These are phyloP conservation scores for Trichodelitschia bisporula DNA, from an alignment of 495 filamentous ascomycete genomes.

Conservation along the genomic window DNA sequence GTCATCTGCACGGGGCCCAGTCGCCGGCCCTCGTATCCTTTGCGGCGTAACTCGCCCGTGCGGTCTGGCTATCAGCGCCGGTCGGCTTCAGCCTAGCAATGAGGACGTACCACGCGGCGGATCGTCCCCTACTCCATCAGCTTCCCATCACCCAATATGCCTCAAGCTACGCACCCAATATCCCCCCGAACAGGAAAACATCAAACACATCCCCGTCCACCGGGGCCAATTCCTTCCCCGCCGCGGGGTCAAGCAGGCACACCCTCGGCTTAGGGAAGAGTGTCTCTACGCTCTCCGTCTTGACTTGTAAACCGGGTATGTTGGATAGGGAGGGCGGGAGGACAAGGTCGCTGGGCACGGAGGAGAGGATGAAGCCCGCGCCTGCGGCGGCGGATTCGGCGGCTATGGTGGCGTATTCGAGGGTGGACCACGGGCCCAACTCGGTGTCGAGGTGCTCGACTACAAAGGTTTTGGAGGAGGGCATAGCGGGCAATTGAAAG, in stretches of 20 bases:
- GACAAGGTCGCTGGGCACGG: conserved; percentile 40
- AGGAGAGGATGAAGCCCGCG: conserved; percentile 61
- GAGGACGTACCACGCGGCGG: conserved; percentile 81
- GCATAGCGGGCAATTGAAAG: no score
- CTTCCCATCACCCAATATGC: conserved; percentile 56
- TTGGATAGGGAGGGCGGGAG: conserved; percentile 36
- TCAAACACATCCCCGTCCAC: conserved; percentile 66
- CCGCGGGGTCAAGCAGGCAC: conserved; percentile 75
- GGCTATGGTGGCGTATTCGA: conserved; percentile 76
- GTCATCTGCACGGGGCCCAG: conserved; percentile 94
- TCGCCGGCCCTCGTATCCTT: conserved; percentile 71
- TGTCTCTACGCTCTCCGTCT: conserved; percentile 50
- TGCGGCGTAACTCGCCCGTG: conserved; percentile 75
- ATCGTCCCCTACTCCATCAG: conserved; percentile 46
- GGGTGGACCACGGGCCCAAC: conserved; percentile 74
- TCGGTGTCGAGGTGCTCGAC: conserved; percentile 88
- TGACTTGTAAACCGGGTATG: conserved; percentile 34
- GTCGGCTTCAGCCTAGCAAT: conserved; percentile 2
- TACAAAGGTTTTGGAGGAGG: conserved; percentile 58
- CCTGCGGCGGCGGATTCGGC: conserved; percentile 44
- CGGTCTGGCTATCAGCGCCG: conserved; percentile 36
- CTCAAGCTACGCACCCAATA: conserved; percentile 60
- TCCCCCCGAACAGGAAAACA: conserved; percentile 85
- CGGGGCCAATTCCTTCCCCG: conserved; percentile 52
- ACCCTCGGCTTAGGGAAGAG: conserved; percentile 49